Conservation (phyloP, 129 eudicot genomes). For the Arctium lappa region DNA sequence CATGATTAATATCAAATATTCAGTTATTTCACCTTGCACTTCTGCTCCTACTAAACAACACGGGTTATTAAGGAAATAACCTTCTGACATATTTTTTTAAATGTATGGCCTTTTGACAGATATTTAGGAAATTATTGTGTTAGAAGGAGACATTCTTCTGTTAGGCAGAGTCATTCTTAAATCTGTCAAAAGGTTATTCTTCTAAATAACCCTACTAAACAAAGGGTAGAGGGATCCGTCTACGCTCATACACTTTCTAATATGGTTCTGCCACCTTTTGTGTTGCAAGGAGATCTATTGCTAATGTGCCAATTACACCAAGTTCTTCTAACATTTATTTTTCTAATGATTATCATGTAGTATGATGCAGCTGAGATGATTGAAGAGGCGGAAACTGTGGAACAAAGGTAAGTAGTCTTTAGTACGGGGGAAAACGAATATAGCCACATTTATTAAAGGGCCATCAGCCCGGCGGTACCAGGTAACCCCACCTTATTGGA, state of each 20-base stretch:
- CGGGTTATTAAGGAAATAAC: background rate
- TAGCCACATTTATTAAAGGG: too few relatives aligned
- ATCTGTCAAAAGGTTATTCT: background rate
- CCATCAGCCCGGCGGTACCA: too few relatives aligned
- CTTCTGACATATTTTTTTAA: background rate
- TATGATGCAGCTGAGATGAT: conserved; percentile 94
- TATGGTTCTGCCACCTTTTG: background rate
- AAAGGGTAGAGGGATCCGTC: background rate
- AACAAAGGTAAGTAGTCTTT: conserved; percentile 57
- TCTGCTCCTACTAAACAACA: background rate
- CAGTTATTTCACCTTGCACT: background rate
- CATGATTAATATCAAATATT: background rate
- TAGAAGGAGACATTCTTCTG: too few relatives aligned
- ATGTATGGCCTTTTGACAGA: background rate
- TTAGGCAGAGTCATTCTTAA: background rate
- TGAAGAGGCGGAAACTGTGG: conserved; percentile 87
- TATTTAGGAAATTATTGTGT: background rate
- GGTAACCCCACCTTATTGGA: too few relatives aligned
- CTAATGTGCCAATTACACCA: background rate
- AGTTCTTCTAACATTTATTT: background rate
- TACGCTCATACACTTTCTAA: background rate
- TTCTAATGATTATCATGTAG: conserved; percentile 39
- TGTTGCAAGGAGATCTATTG: background rate
- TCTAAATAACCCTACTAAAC: background rate
- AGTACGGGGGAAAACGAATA: background rate